phyloP scores from a whole-genome alignment of 768 basidiomycete species.

The Saitozyma sp. region DNA sequence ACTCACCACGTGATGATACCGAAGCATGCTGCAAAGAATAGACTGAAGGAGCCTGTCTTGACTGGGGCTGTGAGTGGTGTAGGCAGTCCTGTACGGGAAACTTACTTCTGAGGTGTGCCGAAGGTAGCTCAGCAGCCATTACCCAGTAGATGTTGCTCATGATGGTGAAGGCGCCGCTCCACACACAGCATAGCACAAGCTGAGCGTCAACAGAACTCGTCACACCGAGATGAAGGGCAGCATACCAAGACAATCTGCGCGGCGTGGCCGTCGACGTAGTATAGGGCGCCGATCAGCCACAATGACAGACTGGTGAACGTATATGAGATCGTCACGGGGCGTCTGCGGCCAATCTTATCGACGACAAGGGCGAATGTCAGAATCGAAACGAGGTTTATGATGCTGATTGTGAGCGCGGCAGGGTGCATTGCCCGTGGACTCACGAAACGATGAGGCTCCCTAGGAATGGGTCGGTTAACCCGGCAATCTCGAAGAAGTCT shows the following conservation, averaged over 20 bases:
- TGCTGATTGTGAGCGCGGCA: slow-evolving; percentile 3
- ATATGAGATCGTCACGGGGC: background rate
- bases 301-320: background rate
- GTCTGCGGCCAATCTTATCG: slow-evolving; percentile 14
- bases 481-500: slow-evolving; percentile 20
- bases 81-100: background rate
- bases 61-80: slow-evolving; percentile 6
- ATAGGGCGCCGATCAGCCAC: slow-evolving; percentile 12
- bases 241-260: too few relatives aligned
- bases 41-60: slow-evolving; percentile 11
- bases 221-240: too few relatives aligned
- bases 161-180: slow-evolving; percentile 11
- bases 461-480: slow-evolving; percentile 15
- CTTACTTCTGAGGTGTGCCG: slow-evolving; percentile 18
- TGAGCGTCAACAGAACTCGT: too few relatives aligned
- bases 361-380: slow-evolving; percentile 2
- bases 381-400: slow-evolving; percentile 9
- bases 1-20: slow-evolving; percentile 7
- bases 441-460: slow-evolving; percentile 16
- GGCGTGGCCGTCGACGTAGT: slow-evolving; percentile 8
- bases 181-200: slow-evolving; percentile 6
- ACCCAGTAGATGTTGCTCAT: slow-evolving; percentile 14
- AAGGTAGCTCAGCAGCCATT: slow-evolving; percentile 18
- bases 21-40: slow-evolving; percentile 9
- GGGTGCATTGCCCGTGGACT: background rate